Conservation (phyloP, 768 basidiomycete genomes). For the Filobasidium floriforme region DNA sequence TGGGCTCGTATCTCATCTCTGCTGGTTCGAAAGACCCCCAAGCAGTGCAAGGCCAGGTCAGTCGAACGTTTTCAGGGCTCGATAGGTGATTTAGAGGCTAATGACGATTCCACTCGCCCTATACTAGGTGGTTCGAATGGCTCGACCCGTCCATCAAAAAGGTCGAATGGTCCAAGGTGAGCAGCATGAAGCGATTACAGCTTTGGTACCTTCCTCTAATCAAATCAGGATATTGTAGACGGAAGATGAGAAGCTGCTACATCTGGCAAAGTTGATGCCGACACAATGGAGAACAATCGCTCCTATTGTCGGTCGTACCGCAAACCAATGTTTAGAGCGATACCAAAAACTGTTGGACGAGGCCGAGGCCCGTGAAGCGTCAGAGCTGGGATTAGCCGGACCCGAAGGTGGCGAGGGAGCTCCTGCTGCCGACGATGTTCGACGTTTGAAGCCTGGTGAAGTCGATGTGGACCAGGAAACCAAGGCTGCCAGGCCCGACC, state of each 20-base stretch:
- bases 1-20: constrained; percentile 96
- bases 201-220: not conserved
- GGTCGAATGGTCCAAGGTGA: constrained; percentile 97
- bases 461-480: constrained; percentile 99
- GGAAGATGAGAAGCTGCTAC: constrained; percentile 96
- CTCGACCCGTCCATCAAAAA: constrained; percentile 98
- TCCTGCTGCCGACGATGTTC: constrained; percentile 85
- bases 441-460: constrained; percentile 83
- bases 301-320: constrained; percentile 94
- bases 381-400: constrained; percentile 83
- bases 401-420: constrained; percentile 66
- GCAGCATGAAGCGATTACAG: constrained; percentile 28
- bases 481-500: constrained; percentile 94
- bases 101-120: not conserved
- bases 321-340: constrained; percentile 92
- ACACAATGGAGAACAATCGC: constrained; percentile 99
- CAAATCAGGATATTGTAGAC: constrained; percentile 52
- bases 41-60: constrained; percentile 74
- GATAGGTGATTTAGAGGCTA: not conserved
- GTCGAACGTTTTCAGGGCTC: not conserved
- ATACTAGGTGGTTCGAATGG: constrained; percentile 84
- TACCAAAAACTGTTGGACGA: constrained; percentile 98
- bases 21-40: constrained; percentile 94
- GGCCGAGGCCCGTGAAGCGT: constrained; percentile 91
- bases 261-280: constrained; percentile 97